Conservation (phyloP, 345 rosid species). For the Mallotus nudiflorus region DNA sequence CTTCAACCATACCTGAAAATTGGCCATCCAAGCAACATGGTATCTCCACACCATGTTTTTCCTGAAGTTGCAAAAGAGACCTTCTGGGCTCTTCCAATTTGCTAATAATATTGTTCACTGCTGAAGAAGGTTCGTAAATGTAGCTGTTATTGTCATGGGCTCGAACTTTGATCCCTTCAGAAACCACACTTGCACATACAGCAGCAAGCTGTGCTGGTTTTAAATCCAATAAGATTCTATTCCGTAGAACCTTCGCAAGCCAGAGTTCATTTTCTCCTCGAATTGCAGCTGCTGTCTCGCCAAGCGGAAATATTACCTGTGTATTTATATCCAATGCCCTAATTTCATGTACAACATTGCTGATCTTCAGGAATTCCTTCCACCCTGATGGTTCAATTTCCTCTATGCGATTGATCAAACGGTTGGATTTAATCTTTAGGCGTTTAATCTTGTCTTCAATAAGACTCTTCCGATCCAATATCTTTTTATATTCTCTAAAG, state of each 20-base stretch:
- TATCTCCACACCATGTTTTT: conserved; percentile 73
- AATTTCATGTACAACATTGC: conserved; percentile 81
- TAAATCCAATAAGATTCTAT: conserved; percentile 57
- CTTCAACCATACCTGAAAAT: conserved; percentile 97
- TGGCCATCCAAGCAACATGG: conserved; percentile 78
- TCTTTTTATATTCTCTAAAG: conserved; percentile 77
- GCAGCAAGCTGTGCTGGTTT: conserved; percentile 89
- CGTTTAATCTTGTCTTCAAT: conserved; percentile 77
- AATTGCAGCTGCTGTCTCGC: conserved; percentile 94
- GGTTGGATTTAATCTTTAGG: conserved; percentile 65
- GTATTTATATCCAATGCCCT: conserved; percentile 81
- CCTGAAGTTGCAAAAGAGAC: conserved; percentile 62
- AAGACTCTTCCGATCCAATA: conserved; percentile 57
- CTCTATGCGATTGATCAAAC: conserved; percentile 63
- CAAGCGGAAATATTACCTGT: conserved; percentile 75
- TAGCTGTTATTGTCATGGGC: conserved; percentile 63
- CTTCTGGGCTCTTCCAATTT: conserved; percentile 66
- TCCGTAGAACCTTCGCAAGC: conserved; percentile 88
- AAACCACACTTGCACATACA: conserved; percentile 73
- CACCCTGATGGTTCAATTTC: conserved; percentile 96
- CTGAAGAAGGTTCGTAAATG: conserved; percentile 71
- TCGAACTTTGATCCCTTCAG: conserved; percentile 89
- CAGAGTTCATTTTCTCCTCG: conserved; percentile 96
- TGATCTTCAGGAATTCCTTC: conserved; percentile 87
- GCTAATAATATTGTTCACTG: conserved; percentile 48